phyloP scores from a whole-genome alignment of 1,284 basidiomycete genomes.

The Cutaneotrichosporon mucoides region DNA sequence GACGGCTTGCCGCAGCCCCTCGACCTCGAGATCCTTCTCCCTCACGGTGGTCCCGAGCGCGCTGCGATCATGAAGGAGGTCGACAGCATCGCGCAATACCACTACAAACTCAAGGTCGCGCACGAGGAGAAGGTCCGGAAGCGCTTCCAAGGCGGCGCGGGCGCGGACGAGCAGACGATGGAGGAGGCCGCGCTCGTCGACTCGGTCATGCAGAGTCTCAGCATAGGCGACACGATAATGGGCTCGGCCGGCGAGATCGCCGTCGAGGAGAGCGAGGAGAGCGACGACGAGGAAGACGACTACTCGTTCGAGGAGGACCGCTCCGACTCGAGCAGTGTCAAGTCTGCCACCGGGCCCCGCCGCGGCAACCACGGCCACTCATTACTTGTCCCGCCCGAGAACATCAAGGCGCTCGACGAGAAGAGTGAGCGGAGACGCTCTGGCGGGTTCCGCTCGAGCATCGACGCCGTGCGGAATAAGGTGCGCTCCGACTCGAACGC shows the following conservation, averaged over 20 bases:
- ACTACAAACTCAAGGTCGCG: constrained; percentile 84
- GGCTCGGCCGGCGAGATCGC: constrained; percentile 74
- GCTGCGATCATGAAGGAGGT: constrained; percentile 73
- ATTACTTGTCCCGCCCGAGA: neutral
- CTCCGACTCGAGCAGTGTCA: constrained; percentile 14
- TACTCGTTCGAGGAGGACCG: constrained; percentile 43
- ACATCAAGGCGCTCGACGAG: neutral
- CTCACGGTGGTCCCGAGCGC: constrained; percentile 70
- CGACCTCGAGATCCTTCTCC: constrained; percentile 80
- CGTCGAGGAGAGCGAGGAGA: constrained; percentile 64
- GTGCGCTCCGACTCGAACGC: neutral
- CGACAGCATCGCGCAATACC: constrained; percentile 79
- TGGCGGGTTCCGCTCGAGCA: neutral
- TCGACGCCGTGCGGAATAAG: constrained; percentile 1
- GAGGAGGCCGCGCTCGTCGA: constrained; percentile 73
- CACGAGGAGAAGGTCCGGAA: constrained; percentile 82
- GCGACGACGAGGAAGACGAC: constrained; percentile 52
- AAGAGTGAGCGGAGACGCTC: neutral
- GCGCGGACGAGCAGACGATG: constrained; percentile 60
- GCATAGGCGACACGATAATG: constrained; percentile 69
- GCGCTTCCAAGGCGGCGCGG: constrained; percentile 60
- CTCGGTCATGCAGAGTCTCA: constrained; percentile 70
- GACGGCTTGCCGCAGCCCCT: constrained; percentile 68
- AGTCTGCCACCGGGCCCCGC: neutral
- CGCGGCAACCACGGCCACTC: neutral